phyloP scores from a whole-genome alignment of 2,329 filamentous ascomycete species.

The Daldinia sp. region DNA sequence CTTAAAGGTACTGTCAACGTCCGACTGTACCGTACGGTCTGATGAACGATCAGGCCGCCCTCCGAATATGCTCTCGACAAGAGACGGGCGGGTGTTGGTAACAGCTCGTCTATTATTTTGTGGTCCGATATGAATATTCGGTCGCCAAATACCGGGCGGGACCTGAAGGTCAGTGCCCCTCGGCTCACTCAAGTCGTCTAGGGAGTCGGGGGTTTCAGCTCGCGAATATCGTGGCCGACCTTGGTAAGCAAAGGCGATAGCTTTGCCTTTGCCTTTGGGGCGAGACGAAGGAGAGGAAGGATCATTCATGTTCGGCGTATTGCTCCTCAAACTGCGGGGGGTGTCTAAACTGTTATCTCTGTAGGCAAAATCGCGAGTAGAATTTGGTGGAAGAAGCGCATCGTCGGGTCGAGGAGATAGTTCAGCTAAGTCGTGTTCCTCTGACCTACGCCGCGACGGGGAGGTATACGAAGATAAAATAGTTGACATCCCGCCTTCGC shows the following conservation, averaged over 20 bases:
- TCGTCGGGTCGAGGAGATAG: conserved; percentile 45
- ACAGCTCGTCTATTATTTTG: conserved; percentile 17
- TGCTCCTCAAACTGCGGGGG: not conserved
- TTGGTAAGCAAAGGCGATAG: conserved; percentile 36
- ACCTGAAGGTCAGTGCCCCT: conserved; percentile 12
- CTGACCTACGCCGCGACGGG: conserved; percentile 28
- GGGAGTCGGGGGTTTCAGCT: conserved; percentile 22
- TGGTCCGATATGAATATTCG: conserved; percentile 33
- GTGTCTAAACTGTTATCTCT: not conserved
- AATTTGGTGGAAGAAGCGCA: conserved; percentile 39
- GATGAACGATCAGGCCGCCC: conserved; percentile 32
- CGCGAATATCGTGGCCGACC: conserved; percentile 36
- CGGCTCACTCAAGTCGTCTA: conserved; percentile 17
- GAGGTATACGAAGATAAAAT: conserved; percentile 37
- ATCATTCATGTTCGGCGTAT: conserved; percentile 3
- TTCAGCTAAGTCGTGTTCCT: conserved; percentile 45
- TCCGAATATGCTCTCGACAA: conserved; percentile 44
- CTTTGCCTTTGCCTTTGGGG: conserved; percentile 33
- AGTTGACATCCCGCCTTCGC: conserved; percentile 38
- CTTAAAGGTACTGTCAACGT: conserved; percentile 45
- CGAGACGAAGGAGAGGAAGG: not conserved
- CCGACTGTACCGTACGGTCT: conserved; percentile 30
- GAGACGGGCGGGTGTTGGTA: conserved; percentile 34
- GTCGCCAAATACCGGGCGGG: conserved; percentile 37
- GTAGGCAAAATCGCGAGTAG: conserved; percentile 7